Evolutionary conservation across 2,329 filamentous ascomycete species (phyloP).

Genomic region (Colletotrichum simmondsii): DNA sequence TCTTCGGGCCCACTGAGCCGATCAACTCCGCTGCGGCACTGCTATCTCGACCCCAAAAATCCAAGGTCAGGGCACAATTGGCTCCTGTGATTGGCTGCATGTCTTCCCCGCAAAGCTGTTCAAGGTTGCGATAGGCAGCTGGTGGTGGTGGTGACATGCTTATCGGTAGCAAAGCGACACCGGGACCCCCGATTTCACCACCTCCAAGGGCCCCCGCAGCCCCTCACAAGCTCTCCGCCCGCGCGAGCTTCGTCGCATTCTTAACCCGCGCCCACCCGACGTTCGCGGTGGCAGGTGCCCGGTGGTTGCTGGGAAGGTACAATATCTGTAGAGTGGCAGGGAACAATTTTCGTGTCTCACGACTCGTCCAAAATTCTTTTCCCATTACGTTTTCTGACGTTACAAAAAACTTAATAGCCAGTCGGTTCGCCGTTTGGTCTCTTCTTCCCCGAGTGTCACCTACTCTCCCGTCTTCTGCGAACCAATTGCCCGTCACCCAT

Average conservation of each 20-base stretch:
- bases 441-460: not conserved
- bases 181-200: not conserved
- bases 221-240: slow-evolving; percentile 27
- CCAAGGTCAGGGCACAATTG: slow-evolving; percentile 6
- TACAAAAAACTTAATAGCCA: slow-evolving; percentile 23
- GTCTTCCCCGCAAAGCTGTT: slow-evolving; percentile 21
- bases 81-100: slow-evolving; percentile 10
- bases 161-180: slow-evolving; percentile 1
- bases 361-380: slow-evolving; percentile 11
- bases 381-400: slow-evolving; percentile 1
- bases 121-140: slow-evolving; percentile 14
- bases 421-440: not conserved
- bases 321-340: not conserved
- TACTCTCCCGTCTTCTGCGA: not conserved
- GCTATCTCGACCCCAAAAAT: not conserved
- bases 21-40: not conserved
- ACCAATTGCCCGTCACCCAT: not conserved
- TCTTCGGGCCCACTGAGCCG: not conserved
- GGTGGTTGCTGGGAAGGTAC: not conserved
- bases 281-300: not conserved
- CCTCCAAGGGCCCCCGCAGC: slow-evolving; percentile 1
- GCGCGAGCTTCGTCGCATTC: slow-evolving; percentile 9
- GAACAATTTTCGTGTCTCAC: slow-evolving; percentile 21
- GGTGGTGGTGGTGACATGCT: not conserved
- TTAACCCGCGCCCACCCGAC: slow-evolving; percentile 30